These are phyloP conservation scores for Butyriboletus appendiculatus DNA, from an alignment of 1,284 basidiomycete genomes.

Conservation along the genomic window DNA sequence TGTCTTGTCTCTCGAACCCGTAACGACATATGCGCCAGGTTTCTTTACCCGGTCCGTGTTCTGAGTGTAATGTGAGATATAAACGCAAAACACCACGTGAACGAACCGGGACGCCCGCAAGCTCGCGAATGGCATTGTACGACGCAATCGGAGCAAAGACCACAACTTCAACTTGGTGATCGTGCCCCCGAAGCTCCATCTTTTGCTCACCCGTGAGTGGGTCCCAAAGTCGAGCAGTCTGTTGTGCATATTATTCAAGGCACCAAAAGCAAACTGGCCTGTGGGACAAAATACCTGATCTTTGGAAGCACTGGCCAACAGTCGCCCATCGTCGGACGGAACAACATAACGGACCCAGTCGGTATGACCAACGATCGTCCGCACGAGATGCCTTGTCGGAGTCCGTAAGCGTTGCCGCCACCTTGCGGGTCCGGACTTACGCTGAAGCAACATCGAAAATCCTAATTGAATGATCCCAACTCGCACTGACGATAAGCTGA, in stretches of 20 bases:
- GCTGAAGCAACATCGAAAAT: conserved; percentile 87
- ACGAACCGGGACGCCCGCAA: conserved; percentile 68
- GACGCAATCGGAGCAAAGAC: conserved; percentile 79
- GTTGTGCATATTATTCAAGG: conserved; percentile 10
- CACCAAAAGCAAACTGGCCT: background rate
- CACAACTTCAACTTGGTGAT: conserved; percentile 84
- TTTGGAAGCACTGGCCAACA: conserved; percentile 80
- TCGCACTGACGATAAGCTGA: conserved; percentile 81
- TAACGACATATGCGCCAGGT: conserved; percentile 66
- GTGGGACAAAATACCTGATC: conserved; percentile 64
- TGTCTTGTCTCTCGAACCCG: conserved; percentile 86
- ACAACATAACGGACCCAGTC: conserved; percentile 65
- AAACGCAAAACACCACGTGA: background rate
- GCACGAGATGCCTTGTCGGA: conserved; percentile 52
- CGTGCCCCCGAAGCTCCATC: conserved; percentile 84
- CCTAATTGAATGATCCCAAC: conserved; percentile 84
- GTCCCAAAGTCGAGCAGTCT: conserved; percentile 88
- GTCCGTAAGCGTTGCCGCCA: conserved; percentile 14
- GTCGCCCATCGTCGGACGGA: conserved; percentile 76
- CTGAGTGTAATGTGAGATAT: conserved; percentile 30
- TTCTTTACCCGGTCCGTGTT: conserved; percentile 47
- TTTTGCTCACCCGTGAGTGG: conserved; percentile 76
- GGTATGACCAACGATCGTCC: conserved; percentile 57
- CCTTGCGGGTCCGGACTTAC: conserved; percentile 42
- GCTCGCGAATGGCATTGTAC: conserved; percentile 76